These are phyloP conservation scores for Entonaema liquescens DNA, from an alignment of 495 filamentous ascomycete species.

Conservation along the genomic window DNA sequence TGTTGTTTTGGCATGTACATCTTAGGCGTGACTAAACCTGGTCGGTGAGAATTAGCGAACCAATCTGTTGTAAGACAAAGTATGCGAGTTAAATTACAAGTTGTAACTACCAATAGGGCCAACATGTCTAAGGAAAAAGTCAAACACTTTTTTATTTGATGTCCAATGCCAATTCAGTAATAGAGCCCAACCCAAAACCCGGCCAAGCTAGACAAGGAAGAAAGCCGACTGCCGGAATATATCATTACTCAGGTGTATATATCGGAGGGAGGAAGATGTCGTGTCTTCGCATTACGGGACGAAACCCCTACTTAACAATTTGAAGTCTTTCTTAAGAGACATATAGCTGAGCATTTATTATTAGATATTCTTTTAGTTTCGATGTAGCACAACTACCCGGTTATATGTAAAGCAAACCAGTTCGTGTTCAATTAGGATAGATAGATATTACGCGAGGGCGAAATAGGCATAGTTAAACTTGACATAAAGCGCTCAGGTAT, in stretches of 20 bases:
- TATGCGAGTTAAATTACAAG: slow-evolving; percentile 30
- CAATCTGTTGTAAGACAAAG: slow-evolving; percentile 26
- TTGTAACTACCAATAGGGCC: slow-evolving; percentile 17
- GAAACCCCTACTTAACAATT: neutral
- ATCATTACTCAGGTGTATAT: neutral
- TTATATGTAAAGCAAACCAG: neutral
- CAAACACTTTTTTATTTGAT: slow-evolving; percentile 17
- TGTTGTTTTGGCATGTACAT: slow-evolving; percentile 17
- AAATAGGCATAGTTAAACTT: too few species aligned
- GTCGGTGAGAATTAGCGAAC: slow-evolving; percentile 32
- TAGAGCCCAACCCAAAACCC: slow-evolving; percentile 29
- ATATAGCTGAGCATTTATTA: neutral
- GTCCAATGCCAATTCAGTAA: slow-evolving; percentile 22
- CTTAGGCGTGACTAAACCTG: slow-evolving; percentile 21
- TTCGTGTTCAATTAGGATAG: too few species aligned
- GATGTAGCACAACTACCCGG: too few species aligned
- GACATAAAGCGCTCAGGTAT: too few species aligned
- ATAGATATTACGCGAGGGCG: too few species aligned
- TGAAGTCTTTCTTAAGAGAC: neutral
- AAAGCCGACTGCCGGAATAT: neutral
- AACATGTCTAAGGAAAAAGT: slow-evolving; percentile 8
- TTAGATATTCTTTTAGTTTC: neutral
- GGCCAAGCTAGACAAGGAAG: slow-evolving; percentile 5
- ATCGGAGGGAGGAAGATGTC: neutral
- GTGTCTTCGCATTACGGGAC: neutral